These are phyloP conservation scores for Saururus chinensis DNA, from an alignment of 164 flowering plant genomes.

Conservation along the genomic window DNA sequence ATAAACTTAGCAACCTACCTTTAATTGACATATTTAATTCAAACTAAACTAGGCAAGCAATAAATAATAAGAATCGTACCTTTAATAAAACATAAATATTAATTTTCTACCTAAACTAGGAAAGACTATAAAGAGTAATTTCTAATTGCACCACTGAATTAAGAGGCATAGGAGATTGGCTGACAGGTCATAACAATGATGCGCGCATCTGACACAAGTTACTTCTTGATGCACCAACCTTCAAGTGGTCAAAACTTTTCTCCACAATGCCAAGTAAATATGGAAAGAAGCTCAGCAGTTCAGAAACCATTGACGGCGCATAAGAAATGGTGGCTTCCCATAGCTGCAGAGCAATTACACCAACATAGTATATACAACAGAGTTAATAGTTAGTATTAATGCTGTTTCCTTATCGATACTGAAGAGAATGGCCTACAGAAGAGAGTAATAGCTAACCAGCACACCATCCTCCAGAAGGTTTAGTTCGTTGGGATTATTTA, in stretches of 20 bases:
- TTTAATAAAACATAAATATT: too few species aligned
- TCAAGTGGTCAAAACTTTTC: slow-evolving; percentile 79
- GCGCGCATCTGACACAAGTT: background rate
- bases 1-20: too few species aligned
- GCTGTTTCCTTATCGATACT: background rate
- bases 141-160: too few species aligned
- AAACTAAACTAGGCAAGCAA: too few species aligned
- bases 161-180: too few species aligned
- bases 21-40: background rate
- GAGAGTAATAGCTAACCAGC: slow-evolving; percentile 37
- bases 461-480: slow-evolving; percentile 86
- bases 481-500: slow-evolving; percentile 80
- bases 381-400: background rate
- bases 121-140: too few species aligned
- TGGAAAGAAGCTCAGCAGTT: slow-evolving; percentile 56
- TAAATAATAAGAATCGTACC: too few species aligned
- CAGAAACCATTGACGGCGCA: slow-evolving; percentile 84
- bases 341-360: slow-evolving; percentile 39
- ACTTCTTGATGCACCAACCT: slow-evolving; percentile 29
- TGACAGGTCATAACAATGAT: too few species aligned
- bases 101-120: too few species aligned
- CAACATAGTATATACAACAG: background rate
- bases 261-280: slow-evolving; percentile 65
- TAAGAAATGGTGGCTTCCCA: slow-evolving; percentile 86
- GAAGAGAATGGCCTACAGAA: background rate